Conservation (phyloP, 2,329 filamentous ascomycete species). For the Ascomycota sp. region DNA sequence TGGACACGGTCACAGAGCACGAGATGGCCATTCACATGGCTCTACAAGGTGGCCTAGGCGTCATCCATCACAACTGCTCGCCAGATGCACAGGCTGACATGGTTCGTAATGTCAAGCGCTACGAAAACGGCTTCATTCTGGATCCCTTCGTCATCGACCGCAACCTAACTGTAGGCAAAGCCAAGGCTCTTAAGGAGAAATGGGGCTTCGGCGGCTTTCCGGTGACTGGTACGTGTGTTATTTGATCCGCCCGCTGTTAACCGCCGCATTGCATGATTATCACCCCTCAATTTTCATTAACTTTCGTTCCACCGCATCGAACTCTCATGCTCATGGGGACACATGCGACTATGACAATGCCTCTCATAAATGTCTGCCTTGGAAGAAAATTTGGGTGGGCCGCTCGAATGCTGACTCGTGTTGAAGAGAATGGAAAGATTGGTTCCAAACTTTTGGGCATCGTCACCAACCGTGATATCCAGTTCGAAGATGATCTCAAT, state of each 20-base stretch:
- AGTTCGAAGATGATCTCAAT: constrained; percentile 65
- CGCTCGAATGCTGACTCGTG: constrained; percentile 3
- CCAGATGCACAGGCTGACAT: constrained; percentile 93
- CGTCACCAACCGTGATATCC: constrained; percentile 92
- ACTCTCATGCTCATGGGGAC: constrained; percentile 61
- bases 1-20: constrained; percentile 98
- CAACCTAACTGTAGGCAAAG: constrained; percentile 74
- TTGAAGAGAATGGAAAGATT: constrained; percentile 68
- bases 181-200: constrained; percentile 82
- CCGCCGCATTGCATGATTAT: constrained; percentile 48
- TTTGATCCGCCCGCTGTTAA: constrained; percentile 1
- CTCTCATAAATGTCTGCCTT: neutral
- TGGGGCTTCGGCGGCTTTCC: constrained; percentile 98
- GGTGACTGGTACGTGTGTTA: constrained; percentile 65
- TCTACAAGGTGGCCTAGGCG: constrained; percentile 69
- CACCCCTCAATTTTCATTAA: constrained; percentile 58
- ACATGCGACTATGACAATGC: constrained; percentile 12
- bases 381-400: too few relatives aligned
- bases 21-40: constrained; percentile 99
- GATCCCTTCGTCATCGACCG: constrained; percentile 86
- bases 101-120: constrained; percentile 97
- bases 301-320: constrained; percentile 99
- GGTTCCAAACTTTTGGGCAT: constrained; percentile 94
- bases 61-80: constrained; percentile 99
- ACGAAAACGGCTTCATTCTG: constrained; percentile 96